A percentile compares a stretch with the other conserved stretches of the same genome.
phyloP scores from a whole-genome alignment of 805 yeast species.

The Yarrowia osloensis region DNA sequence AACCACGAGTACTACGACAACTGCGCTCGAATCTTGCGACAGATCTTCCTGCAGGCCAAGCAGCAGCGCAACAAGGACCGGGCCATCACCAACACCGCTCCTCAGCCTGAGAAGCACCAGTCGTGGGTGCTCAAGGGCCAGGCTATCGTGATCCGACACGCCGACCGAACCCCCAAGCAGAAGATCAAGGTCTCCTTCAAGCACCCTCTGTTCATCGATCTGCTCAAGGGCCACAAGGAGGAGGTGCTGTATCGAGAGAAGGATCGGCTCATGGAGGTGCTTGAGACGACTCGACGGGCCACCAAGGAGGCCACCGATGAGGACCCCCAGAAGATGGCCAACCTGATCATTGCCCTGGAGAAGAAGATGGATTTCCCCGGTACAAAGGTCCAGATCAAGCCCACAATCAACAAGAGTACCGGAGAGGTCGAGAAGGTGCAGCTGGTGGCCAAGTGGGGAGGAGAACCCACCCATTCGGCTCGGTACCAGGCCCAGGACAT shows the following conservation, averaged over 20 bases:
- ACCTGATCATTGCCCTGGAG: constrained; percentile 78
- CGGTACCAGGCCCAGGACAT: constrained; percentile 90
- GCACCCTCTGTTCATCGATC: constrained; percentile 78
- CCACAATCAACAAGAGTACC: constrained; percentile 63
- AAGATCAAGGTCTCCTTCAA: constrained; percentile 94
- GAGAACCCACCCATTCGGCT: constrained; percentile 98
- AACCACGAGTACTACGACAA: constrained; percentile 81
- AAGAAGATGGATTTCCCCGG: constrained; percentile 92
- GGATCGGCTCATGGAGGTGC: constrained; percentile 79
- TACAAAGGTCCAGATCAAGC: constrained; percentile 93
- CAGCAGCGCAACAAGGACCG: constrained; percentile 32
- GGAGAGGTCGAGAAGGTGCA: constrained; percentile 88
- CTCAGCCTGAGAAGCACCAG: constrained; percentile 66
- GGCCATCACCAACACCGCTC: constrained; percentile 46
- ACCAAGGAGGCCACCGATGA: constrained; percentile 67
- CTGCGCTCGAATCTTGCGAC: constrained; percentile 74
- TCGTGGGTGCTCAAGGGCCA: constrained; percentile 96
- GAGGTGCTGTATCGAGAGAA: constrained; percentile 94
- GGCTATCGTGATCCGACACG: constrained; percentile 91
- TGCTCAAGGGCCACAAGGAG: constrained; percentile 90
- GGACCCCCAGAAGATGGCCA: constrained; percentile 73
- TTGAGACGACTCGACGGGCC: constrained; percentile 82
- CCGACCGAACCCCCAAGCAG: constrained; percentile 98
- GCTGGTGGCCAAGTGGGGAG: constrained; percentile 97
- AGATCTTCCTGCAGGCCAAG: constrained; percentile 68